phyloP scores from a whole-genome alignment of 177 flowering plant species.

The Vitis hybrid region DNA sequence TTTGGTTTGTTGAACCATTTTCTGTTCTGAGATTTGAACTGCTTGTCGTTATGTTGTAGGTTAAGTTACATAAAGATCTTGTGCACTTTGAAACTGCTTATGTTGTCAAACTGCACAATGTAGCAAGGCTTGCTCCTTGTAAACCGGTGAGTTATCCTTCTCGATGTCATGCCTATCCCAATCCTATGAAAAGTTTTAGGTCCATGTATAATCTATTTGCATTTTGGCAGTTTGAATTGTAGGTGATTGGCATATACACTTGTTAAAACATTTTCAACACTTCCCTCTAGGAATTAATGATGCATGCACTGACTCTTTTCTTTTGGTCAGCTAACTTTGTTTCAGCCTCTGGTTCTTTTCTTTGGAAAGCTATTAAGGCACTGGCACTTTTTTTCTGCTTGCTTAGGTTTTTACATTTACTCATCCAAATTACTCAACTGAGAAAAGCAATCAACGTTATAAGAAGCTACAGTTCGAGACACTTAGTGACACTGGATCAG shows the following conservation, averaged over 20 bases:
- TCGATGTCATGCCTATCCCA: neutral
- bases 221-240: too few species aligned
- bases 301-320: neutral
- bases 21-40: slow-evolving; percentile 4
- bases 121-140: slow-evolving; percentile 85
- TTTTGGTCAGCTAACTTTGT: neutral
- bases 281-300: too few species aligned
- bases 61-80: slow-evolving; percentile 85
- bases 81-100: slow-evolving; percentile 97
- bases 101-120: slow-evolving; percentile 91
- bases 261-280: too few species aligned
- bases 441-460: slow-evolving; percentile 73
- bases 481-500: slow-evolving; percentile 82
- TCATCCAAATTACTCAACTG: slow-evolving; percentile 67
- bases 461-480: slow-evolving; percentile 72
- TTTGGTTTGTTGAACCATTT: neutral
- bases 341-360: neutral
- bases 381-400: neutral
- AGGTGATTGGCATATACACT: too few species aligned
- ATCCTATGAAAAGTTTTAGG: neutral
- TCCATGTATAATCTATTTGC: too few species aligned
- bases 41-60: slow-evolving; percentile 42
- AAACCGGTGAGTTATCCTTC: slow-evolving; percentile 64
- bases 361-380: too few species aligned
- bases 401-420: slow-evolving; percentile 82